phyloP scores from a whole-genome alignment of 139 green algal species.

The Choricystis sp. region DNA sequence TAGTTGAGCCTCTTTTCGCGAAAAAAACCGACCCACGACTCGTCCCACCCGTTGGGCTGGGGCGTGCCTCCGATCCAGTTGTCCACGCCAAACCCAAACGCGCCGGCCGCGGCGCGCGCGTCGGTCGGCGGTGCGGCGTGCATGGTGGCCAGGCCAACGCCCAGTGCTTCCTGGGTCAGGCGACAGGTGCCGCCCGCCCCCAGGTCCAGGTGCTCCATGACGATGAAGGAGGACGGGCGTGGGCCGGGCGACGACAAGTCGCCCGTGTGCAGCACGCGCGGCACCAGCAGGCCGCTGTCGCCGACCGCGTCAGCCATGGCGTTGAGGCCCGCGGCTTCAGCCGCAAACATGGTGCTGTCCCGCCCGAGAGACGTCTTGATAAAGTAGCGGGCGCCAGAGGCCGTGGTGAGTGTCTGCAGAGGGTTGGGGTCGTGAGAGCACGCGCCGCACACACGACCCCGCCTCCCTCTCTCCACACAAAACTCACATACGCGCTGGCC shows the following conservation, averaged over 20 bases:
- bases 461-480: no score
- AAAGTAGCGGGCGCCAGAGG: conserved; percentile 42
- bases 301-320: conserved; percentile 53
- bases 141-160: conserved; percentile 64
- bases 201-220: conserved; percentile 88
- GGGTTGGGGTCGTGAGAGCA: no score
- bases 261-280: conserved; percentile 8
- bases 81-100: conserved; percentile 84
- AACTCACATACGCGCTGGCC: neutral
- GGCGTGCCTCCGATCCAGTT: conserved; percentile 92
- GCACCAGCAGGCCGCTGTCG: neutral
- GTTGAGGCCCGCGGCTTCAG: conserved; percentile 63
- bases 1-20: conserved; percentile 45
- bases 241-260: conserved; percentile 7
- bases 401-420: conserved; percentile 15
- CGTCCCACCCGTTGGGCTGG: conserved; percentile 84
- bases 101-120: conserved; percentile 29
- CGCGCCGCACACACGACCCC: no score
- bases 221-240: conserved; percentile 54
- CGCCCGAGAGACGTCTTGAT: conserved; percentile 47
- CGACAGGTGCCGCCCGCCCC: conserved; percentile 2
- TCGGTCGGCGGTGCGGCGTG: conserved; percentile 56
- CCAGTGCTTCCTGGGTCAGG: conserved; percentile 40
- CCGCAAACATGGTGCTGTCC: conserved; percentile 69
- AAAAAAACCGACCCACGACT: conserved; percentile 74